Evolutionary conservation across 2,329 filamentous ascomycete genomes (phyloP), one percentile per base, ranked within the genome.

Genomic region (Talaromyces sp.): DNA sequence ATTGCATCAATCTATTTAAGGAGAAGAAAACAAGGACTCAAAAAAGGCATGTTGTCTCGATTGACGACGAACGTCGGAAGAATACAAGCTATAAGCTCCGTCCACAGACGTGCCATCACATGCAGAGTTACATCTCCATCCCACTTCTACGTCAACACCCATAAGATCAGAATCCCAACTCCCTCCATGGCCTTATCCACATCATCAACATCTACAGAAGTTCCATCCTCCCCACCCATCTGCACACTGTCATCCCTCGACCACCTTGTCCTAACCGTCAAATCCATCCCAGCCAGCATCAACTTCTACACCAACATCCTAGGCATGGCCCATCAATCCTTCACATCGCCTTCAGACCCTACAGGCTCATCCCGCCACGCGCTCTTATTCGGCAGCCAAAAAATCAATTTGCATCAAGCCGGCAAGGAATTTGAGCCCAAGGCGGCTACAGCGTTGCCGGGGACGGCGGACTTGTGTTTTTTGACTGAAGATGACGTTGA

Each of bases 361-460:
- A 62, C 62, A 1, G 67, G 71, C 54, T 71, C 70, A 39, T 72
- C 70, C 27, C 81, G 86, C 13, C 81, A 84, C 65, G 84, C 85
- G 0, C 78, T 88, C 16, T 74, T 79, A 4, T 88, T 88, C 68
- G 87, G 85, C 39, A 70, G 68, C 0, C 84, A 87, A 67, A 88
- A 88, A 73, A 84, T 88, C 65, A 88, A 88, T 66, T 79, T 89
- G 2, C 86, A 88, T 70, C 78, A 85, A 67, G 75, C 77, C 11
- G 85, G 85, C 7, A 81, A 79, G 14, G 85, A 88, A 66, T 88
- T 87, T 68, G 84, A 86, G 65, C 86, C 86, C 3, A 87, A 87
- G 70, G 86, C 86, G 0, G 71, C 71, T 3, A 78, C 74, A 11
- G 84, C 85, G 0, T 76, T 83, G 62, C 83, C 84, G 0, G 87